Percentiles rank a stretch among this genome's conserved stretches.
phyloP scores from a whole-genome alignment of 352 stramenopile genomes.

The Phytophthora vignae region DNA sequence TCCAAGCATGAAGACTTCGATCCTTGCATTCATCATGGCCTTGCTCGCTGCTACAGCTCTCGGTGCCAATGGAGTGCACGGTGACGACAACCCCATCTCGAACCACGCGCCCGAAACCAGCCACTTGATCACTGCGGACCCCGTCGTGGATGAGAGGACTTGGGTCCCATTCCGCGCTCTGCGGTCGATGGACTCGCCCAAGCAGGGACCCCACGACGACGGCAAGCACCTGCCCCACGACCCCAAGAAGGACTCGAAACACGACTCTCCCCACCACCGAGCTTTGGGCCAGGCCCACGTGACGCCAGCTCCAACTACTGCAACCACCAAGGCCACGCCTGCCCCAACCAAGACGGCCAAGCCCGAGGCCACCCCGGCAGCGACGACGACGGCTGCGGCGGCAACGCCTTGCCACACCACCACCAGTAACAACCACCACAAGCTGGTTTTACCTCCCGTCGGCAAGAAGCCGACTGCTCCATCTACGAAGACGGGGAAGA shows the following conservation, averaged over 20 bases:
- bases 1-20: conserved; percentile 21
- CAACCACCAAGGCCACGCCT: conserved; percentile 7
- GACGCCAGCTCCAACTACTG: background rate
- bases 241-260: conserved; percentile 1
- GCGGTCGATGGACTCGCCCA: conserved; percentile 2
- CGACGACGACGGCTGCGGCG: conserved; percentile 1
- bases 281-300: conserved; percentile 13
- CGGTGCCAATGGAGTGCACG: conserved; percentile 8
- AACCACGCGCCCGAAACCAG: background rate
- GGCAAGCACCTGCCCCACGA: conserved; percentile 10
- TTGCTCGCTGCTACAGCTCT: conserved; percentile 11
- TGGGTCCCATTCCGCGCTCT: conserved; percentile 16
- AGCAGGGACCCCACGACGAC: conserved; percentile 14
- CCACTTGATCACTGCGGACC: conserved; percentile 6
- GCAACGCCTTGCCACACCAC: background rate
- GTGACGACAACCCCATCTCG: background rate
- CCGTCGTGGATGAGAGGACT: conserved; percentile 1
- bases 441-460: background rate
- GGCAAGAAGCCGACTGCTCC: background rate
- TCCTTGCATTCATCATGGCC: conserved; percentile 10
- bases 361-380: conserved; percentile 10
- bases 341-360: conserved; percentile 16
- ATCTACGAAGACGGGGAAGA: conserved; percentile 13
- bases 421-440: background rate
- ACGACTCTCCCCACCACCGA: background rate